These are phyloP conservation scores for Cyclocybe aegerita DNA, from an alignment of 768 basidiomycete species.

Conservation along the genomic window DNA sequence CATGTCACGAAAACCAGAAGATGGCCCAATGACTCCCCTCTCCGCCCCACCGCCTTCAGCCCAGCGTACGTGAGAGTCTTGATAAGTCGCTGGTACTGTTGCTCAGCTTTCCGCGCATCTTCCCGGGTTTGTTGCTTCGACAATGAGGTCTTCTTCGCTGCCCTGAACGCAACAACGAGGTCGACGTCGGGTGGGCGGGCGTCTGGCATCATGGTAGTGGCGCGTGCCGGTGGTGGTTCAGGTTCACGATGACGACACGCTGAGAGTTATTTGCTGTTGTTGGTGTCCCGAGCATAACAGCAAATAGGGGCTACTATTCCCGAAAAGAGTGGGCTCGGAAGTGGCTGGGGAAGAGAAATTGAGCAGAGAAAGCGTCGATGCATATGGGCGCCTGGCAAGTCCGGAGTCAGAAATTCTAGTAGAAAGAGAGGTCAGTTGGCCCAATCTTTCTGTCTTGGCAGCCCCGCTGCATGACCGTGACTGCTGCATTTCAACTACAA, in stretches of 20 bases:
- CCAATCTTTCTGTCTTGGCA: too few species aligned
- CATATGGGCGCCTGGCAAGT: too few species aligned
- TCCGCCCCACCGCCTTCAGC: conserved; percentile 68
- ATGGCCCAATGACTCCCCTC: conserved; percentile 76
- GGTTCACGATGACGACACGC: not conserved
- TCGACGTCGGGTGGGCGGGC: conserved; percentile 54
- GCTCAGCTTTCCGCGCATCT: conserved; percentile 62
- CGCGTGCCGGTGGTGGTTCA: not conserved
- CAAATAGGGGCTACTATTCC: too few species aligned
- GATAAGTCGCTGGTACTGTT: conserved; percentile 68
- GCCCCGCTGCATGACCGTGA: too few species aligned
- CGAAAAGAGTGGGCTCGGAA: too few species aligned
- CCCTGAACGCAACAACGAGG: conserved; percentile 71
- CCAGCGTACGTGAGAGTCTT: conserved; percentile 60
- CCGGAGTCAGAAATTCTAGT: too few species aligned
- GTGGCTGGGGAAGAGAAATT: too few species aligned
- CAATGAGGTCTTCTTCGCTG: conserved; percentile 44
- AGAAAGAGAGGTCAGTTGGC: too few species aligned
- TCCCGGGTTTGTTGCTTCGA: conserved; percentile 65
- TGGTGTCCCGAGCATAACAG: too few species aligned
- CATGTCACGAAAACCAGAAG: conserved; percentile 77
- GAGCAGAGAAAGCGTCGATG: too few species aligned
- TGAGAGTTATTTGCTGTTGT: not conserved
- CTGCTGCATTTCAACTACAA: too few species aligned
- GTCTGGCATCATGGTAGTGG: conserved; percentile 14